These are phyloP conservation scores for Suillus subaureus DNA, from an alignment of 768 basidiomycete species.

Conservation along the genomic window DNA sequence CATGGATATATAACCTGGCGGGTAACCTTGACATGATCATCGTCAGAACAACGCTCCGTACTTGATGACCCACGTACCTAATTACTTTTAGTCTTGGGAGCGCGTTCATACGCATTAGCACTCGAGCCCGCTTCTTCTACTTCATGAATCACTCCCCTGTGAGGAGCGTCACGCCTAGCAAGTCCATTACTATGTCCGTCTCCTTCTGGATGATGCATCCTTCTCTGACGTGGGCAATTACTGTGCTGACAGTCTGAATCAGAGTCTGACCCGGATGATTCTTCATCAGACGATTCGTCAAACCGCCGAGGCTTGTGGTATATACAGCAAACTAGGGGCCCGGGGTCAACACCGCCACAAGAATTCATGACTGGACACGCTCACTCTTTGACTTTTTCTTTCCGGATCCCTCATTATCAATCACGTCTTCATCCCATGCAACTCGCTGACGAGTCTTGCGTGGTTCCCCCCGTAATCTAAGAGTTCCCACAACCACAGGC, in stretches of 20 bases:
- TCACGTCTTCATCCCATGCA: conserved; percentile 80
- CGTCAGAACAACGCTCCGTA: background rate
- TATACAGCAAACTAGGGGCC: conserved; percentile 85
- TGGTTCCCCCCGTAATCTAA: conserved; percentile 62
- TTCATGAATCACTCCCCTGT: conserved; percentile 21
- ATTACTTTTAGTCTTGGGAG: conserved; percentile 28
- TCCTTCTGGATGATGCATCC: conserved; percentile 12
- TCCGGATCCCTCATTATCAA: conserved; percentile 90
- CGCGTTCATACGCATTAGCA: conserved; percentile 54
- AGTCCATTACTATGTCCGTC: conserved; percentile 6
- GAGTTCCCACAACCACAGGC: conserved; percentile 43
- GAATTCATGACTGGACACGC: conserved; percentile 29
- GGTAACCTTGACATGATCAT: background rate
- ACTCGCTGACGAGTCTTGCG: conserved; percentile 56
- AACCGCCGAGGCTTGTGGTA: conserved; percentile 82
- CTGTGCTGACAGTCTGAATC: conserved; percentile 30
- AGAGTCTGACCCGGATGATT: conserved; percentile 55
- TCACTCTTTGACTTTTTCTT: conserved; percentile 93
- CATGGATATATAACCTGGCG: background rate
- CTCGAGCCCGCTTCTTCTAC: conserved; percentile 24
- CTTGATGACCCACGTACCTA: background rate
- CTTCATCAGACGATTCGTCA: conserved; percentile 71
- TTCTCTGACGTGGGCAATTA: conserved; percentile 5
- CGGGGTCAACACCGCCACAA: background rate
- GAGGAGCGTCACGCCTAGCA: conserved; percentile 13